Percentiles rank a stretch among this genome's conserved stretches.
phyloP scores from a whole-genome alignment of 345 rosid species.

The Lepidium africanum region DNA sequence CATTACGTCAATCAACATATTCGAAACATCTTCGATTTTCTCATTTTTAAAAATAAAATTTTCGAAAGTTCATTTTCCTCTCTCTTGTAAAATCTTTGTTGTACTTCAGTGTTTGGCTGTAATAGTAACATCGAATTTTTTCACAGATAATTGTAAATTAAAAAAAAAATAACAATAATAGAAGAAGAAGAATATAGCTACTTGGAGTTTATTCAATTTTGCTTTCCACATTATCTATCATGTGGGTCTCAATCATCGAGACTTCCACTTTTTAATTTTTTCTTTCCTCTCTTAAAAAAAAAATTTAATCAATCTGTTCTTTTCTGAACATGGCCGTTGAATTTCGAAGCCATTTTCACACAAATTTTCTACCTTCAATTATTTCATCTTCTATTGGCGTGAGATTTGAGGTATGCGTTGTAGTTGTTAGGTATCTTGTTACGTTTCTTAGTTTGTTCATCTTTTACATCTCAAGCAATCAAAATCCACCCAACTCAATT shows the following conservation, averaged over 20 bases:
- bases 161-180: not conserved
- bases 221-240: slow-evolving; percentile 15
- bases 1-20: slow-evolving; percentile 5
- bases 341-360: slow-evolving; percentile 27
- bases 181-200: not conserved
- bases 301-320: slow-evolving; percentile 17
- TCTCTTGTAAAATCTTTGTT: slow-evolving; percentile 4
- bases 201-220: slow-evolving; percentile 10
- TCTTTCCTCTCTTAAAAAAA: not conserved
- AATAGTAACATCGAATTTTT: slow-evolving; percentile 20
- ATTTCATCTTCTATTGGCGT: slow-evolving; percentile 36
- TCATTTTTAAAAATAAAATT: not conserved
- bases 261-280: slow-evolving; percentile 6
- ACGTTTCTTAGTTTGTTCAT: slow-evolving; percentile 23
- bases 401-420: slow-evolving; percentile 33
- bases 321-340: slow-evolving; percentile 33
- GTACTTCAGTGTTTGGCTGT: slow-evolving; percentile 23
- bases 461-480: slow-evolving; percentile 30
- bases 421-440: slow-evolving; percentile 24
- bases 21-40: slow-evolving; percentile 2
- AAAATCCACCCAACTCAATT: slow-evolving; percentile 13
- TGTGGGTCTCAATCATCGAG: slow-evolving; percentile 36
- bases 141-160: not conserved
- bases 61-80: not conserved
- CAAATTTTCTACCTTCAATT: slow-evolving; percentile 23